These are phyloP conservation scores for Plenodomus tracheiphilus DNA, from an alignment of 2,329 filamentous ascomycete species.

Conservation along the genomic window DNA sequence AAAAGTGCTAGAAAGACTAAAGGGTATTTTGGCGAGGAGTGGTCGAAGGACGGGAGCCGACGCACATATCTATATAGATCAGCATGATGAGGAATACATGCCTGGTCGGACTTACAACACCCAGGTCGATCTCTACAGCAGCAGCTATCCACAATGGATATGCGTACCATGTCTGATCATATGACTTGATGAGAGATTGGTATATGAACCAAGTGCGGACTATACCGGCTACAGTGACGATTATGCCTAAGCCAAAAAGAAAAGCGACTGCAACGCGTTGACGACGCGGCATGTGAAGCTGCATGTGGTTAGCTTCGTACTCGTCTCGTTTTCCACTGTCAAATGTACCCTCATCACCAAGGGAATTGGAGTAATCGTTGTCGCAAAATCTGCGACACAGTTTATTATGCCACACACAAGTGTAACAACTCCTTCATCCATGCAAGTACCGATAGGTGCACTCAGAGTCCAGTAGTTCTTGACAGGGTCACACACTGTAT, in stretches of 20 bases:
- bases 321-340: neutral
- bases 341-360: conserved; percentile 42
- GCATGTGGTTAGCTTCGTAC: neutral
- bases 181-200: conserved; percentile 45
- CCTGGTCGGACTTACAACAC: conserved; percentile 43
- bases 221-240: conserved; percentile 49
- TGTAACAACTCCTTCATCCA: conserved; percentile 47
- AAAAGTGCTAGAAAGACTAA: conserved; percentile 19
- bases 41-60: conserved; percentile 38
- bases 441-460: conserved; percentile 35
- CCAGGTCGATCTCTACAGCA: conserved; percentile 52
- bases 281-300: conserved; percentile 47
- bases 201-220: conserved; percentile 52
- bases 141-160: conserved; percentile 54
- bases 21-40: conserved; percentile 31
- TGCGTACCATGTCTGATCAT: conserved; percentile 51
- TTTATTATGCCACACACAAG: conserved; percentile 49
- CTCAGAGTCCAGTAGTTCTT: conserved; percentile 49
- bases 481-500: conserved; percentile 43
- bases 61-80: conserved; percentile 29
- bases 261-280: conserved; percentile 46
- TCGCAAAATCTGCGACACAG: conserved; percentile 48
- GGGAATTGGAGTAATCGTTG: conserved; percentile 50
- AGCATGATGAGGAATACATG: neutral
- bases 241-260: conserved; percentile 47